These are phyloP conservation scores for Gloeophyllum trabeum DNA, from an alignment of 768 basidiomycete species.

Conservation along the genomic window DNA sequence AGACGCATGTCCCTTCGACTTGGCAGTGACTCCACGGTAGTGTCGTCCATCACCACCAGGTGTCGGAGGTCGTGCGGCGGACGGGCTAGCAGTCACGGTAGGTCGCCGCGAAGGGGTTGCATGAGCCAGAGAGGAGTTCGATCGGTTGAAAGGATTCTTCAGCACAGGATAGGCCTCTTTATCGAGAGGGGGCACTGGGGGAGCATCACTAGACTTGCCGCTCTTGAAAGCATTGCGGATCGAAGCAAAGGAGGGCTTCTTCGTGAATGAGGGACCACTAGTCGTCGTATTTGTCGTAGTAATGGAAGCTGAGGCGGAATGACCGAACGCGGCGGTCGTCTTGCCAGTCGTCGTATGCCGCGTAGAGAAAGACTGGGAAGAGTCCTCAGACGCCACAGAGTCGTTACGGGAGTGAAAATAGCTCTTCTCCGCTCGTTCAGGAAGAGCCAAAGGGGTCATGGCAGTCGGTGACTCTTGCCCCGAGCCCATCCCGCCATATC, in stretches of 20 bases:
- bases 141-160: slow-evolving; percentile 77
- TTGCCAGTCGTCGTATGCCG: slow-evolving; percentile 23
- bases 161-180: slow-evolving; percentile 57
- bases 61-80: slow-evolving; percentile 53
- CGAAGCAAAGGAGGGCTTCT: slow-evolving; percentile 80
- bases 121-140: slow-evolving; percentile 61
- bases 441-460: slow-evolving; percentile 33
- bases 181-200: slow-evolving; percentile 68
- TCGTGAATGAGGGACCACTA: slow-evolving; percentile 42
- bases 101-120: slow-evolving; percentile 27
- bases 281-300: slow-evolving; percentile 30
- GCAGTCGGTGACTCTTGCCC: slow-evolving; percentile 61
- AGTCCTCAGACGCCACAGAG: slow-evolving; percentile 71
- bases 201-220: slow-evolving; percentile 48
- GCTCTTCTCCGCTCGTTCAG: slow-evolving; percentile 39
- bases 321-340: slow-evolving; percentile 48
- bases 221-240: slow-evolving; percentile 82
- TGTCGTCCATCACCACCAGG: slow-evolving; percentile 34
- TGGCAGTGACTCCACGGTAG: slow-evolving; percentile 24
- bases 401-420: slow-evolving; percentile 75
- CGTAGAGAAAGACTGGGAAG: slow-evolving; percentile 46
- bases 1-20: slow-evolving; percentile 44
- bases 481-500: slow-evolving; percentile 29
- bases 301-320: slow-evolving; percentile 65
- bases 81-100: slow-evolving; percentile 32